Evolutionary conservation across 805 yeast genomes (phyloP).

Genomic region (Cyberlindnera maritima): DNA sequence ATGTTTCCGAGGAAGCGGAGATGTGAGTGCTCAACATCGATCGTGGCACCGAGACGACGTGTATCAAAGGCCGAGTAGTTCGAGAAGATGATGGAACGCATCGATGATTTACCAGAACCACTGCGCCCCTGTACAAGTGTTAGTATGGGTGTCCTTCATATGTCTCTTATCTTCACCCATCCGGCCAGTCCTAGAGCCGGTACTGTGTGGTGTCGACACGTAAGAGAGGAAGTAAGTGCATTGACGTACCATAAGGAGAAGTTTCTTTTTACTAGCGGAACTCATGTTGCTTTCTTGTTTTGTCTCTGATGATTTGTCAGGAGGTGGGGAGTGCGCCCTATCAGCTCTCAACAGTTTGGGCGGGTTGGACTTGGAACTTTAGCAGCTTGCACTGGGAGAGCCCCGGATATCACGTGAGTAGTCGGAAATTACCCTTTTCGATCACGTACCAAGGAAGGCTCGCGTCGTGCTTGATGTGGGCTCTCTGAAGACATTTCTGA

Average conservation of each 20-base stretch:
- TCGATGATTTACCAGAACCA: constrained; percentile 96
- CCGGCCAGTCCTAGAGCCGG: not conserved
- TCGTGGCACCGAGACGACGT: constrained; percentile 91
- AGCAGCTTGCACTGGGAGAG: no score
- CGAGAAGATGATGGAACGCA: constrained; percentile 94
- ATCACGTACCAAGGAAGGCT: not conserved
- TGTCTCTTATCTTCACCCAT: not conserved
- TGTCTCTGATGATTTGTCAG: not conserved
- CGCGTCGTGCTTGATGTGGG: not conserved
- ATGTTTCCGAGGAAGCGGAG: constrained; percentile 88
- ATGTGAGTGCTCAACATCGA: constrained; percentile 98
- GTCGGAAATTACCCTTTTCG: not conserved
- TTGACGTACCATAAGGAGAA: constrained; percentile 51
- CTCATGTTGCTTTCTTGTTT: constrained; percentile 19
- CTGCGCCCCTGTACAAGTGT: constrained; percentile 67
- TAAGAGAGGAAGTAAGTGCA: not conserved
- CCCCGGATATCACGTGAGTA: not conserved
- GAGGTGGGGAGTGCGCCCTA: not conserved
- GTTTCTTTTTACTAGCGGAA: constrained; percentile 51
- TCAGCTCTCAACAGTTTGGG: no score
- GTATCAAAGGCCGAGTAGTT: constrained; percentile 97
- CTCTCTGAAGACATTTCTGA: not conserved
- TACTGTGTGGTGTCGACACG: not conserved
- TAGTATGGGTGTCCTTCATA: not conserved
- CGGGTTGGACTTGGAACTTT: no score